A percentile compares a stretch with the other conserved stretches of the same genome.
Evolutionary conservation across 1,284 basidiomycete species (phyloP).

Genomic region (Prillingera fragicola): DNA sequence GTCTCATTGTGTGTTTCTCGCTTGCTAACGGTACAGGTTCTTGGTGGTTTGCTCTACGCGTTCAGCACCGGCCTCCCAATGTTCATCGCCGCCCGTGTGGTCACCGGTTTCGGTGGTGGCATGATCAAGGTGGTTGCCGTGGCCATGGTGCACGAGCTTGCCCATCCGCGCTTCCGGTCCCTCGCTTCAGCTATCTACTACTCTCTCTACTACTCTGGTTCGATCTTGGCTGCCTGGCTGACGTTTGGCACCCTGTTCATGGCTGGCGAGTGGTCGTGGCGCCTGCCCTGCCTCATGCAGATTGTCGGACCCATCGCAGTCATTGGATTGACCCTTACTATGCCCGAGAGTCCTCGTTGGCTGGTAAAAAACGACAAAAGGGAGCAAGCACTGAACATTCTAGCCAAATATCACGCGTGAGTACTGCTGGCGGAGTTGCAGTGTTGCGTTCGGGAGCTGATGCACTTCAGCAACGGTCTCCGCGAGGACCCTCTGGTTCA

Average conservation of each 20-base stretch:
- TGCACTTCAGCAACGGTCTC: conserved; percentile 40
- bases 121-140: conserved; percentile 8
- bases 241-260: conserved; percentile 18
- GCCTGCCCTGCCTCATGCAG: background rate
- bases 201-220: conserved; percentile 10
- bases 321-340: no score
- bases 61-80: no score
- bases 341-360: conserved; percentile 66
- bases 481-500: conserved; percentile 41
- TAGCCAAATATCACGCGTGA: conserved; percentile 65
- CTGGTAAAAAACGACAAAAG: conserved; percentile 56
- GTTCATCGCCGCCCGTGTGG: no score
- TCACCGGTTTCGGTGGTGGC: background rate
- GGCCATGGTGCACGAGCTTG: conserved; percentile 21
- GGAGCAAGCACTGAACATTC: conserved; percentile 53
- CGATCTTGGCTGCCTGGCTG: conserved; percentile 14
- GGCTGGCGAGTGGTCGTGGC: background rate
- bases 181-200: conserved; percentile 20
- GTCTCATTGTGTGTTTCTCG: no score
- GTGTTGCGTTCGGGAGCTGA: no score
- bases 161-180: conserved; percentile 25
- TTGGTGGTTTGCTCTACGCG: no score
- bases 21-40: no score
- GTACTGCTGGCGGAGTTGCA: no score
- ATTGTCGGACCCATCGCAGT: conserved; percentile 54